Evolutionary conservation across 306 rosid species (phyloP).

Genomic region (Carpinus viminea): DNA sequence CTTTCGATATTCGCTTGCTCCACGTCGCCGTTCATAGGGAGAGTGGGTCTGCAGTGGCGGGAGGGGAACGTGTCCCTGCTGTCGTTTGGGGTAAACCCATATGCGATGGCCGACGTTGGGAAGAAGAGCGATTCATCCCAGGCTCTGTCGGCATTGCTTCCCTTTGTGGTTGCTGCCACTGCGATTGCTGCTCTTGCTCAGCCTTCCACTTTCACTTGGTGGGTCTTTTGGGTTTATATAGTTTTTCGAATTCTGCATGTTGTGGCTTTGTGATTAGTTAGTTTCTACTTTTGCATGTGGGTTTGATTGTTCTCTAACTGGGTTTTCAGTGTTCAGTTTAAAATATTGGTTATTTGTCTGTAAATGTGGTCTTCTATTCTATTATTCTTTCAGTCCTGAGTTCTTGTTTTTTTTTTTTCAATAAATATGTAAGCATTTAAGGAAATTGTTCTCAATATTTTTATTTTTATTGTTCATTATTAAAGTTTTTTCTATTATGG

Average conservation of each 20-base stretch:
- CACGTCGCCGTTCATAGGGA: conserved; percentile 48
- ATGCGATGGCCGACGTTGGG: conserved; percentile 26
- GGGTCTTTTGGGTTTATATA: conserved; percentile 8
- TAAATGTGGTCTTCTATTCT: not conserved
- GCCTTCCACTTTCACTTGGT: conserved; percentile 97
- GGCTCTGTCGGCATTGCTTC: conserved; percentile 82
- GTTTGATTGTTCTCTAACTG: not conserved
- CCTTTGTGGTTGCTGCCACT: conserved; percentile 85
- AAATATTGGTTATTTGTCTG: not conserved
- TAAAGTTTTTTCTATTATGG: not conserved
- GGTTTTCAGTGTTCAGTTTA: not conserved
- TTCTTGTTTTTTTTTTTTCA: not conserved
- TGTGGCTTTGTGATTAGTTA: not conserved
- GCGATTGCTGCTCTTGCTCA: conserved; percentile 83
- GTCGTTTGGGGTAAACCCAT: conserved; percentile 54
- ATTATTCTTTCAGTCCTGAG: not conserved
- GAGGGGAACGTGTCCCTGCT: conserved; percentile 55
- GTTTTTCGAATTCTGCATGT: not conserved
- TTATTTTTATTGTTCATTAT: not conserved
- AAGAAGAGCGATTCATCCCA: conserved; percentile 58
- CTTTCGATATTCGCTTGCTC: conserved; percentile 53
- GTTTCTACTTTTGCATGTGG: conserved; percentile 17
- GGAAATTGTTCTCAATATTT: not conserved
- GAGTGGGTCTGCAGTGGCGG: conserved; percentile 48
- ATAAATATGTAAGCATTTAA: no score